Percentiles rank a stretch among this genome's conserved stretches.
Evolutionary conservation across 768 basidiomycete species (phyloP).

Genomic region (Agaricus blazei): DNA sequence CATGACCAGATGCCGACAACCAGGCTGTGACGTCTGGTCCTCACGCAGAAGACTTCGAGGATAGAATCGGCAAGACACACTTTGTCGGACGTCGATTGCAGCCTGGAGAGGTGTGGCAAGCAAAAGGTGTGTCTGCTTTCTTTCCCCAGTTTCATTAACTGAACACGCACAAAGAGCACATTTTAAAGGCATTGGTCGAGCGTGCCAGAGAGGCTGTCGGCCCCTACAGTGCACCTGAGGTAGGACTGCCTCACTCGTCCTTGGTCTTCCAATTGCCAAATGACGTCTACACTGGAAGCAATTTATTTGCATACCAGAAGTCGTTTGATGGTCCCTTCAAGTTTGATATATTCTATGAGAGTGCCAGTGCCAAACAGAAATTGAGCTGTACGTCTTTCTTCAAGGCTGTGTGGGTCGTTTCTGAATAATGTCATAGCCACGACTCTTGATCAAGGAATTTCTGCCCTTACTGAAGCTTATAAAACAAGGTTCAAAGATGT

Average conservation of each 20-base stretch:
- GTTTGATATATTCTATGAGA: slow-evolving; percentile 88
- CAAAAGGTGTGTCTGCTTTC: slow-evolving; percentile 55
- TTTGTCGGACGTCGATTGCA: slow-evolving; percentile 59
- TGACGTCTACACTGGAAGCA: slow-evolving; percentile 65
- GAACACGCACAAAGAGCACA: slow-evolving; percentile 40
- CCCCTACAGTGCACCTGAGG: slow-evolving; percentile 45
- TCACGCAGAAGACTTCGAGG: slow-evolving; percentile 51
- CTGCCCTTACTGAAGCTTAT: slow-evolving; percentile 57
- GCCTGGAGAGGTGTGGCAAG: slow-evolving; percentile 74
- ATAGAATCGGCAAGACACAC: slow-evolving; percentile 66
- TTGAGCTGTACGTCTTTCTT: slow-evolving; percentile 50
- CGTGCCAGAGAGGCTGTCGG: slow-evolving; percentile 50
- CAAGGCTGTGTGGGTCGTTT: not conserved
- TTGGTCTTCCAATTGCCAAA: slow-evolving; percentile 75
- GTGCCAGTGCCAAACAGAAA: slow-evolving; percentile 58
- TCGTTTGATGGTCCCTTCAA: slow-evolving; percentile 79
- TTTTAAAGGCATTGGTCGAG: slow-evolving; percentile 56
- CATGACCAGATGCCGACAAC: slow-evolving; percentile 50
- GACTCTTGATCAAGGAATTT: slow-evolving; percentile 64
- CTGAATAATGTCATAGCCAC: slow-evolving; percentile 38
- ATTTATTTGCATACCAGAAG: slow-evolving; percentile 86
- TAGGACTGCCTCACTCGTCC: slow-evolving; percentile 70
- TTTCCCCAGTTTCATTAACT: not conserved
- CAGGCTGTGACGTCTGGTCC: slow-evolving; percentile 46
- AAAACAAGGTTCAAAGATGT: slow-evolving; percentile 58